Conservation (phyloP, 306 rosid genomes). For the Erythrophleum fordii region DNA sequence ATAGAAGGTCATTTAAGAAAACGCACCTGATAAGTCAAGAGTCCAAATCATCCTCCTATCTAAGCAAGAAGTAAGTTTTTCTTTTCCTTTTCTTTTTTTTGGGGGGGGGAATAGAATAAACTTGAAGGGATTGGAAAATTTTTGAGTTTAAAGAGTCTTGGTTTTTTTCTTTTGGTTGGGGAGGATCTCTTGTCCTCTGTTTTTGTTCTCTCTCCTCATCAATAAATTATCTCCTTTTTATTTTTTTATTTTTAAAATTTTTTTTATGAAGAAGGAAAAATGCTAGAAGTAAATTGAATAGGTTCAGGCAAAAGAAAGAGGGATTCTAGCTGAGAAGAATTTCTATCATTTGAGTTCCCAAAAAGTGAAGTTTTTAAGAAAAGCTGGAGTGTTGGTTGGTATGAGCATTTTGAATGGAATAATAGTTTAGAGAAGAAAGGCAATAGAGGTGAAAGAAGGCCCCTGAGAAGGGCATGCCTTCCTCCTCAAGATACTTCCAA, state of each 20-base stretch:
- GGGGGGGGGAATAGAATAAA: too few relatives aligned
- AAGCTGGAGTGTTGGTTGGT: not conserved
- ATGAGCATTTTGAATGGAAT: not conserved
- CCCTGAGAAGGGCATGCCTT: not conserved
- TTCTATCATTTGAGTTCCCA: not conserved
- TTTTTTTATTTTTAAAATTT: too few relatives aligned
- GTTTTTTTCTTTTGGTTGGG: too few relatives aligned
- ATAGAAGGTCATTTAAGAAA: not conserved
- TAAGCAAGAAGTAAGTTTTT: not conserved
- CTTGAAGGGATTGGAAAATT: too few relatives aligned
- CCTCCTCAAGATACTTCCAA: not conserved
- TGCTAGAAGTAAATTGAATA: not conserved
- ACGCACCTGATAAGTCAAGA: conserved; percentile 7
- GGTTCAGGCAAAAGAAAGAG: not conserved
- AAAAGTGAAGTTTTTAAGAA: not conserved
- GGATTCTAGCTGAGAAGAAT: not conserved
- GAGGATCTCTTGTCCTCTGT: too few relatives aligned
- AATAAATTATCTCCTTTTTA: too few relatives aligned
- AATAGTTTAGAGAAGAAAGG: not conserved
- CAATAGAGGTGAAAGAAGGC: not conserved
- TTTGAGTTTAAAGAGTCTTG: too few relatives aligned
- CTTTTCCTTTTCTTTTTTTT: too few relatives aligned
- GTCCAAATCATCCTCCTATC: not conserved
- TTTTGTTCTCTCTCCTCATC: too few relatives aligned
- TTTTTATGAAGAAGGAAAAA: too few relatives aligned